These are phyloP conservation scores for Claviceps citrina DNA, from an alignment of 2,329 filamentous ascomycete genomes.

Conservation along the genomic window DNA sequence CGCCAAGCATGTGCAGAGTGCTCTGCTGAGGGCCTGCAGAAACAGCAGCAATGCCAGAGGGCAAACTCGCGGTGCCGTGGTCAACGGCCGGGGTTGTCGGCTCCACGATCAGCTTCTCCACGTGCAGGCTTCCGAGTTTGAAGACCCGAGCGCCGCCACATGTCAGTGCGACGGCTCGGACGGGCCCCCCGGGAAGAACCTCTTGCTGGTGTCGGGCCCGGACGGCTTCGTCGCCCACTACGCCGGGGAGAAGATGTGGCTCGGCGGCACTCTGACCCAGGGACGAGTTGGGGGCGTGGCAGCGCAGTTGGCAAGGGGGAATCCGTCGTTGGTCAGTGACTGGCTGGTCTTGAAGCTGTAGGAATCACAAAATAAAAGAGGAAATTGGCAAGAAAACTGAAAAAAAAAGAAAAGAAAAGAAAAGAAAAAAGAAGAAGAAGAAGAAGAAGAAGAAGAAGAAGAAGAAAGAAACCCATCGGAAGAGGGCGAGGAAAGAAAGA, in stretches of 20 bases:
- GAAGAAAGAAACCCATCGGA: too few species aligned
- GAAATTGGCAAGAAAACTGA: background rate
- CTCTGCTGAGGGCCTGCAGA: constrained; percentile 14
- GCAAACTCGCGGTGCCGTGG: background rate
- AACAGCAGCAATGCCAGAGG: too few species aligned
- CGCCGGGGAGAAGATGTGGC: constrained; percentile 67
- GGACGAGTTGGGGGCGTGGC: constrained; percentile 58
- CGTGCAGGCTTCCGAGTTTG: constrained; percentile 17
- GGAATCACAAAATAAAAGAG: background rate
- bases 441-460: background rate
- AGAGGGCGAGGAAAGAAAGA: too few species aligned
- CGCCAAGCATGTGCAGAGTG: constrained; percentile 29
- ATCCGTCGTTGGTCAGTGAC: constrained; percentile 20
- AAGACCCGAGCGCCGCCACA: constrained; percentile 10
- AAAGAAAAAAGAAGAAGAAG: background rate
- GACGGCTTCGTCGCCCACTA: constrained; percentile 75
- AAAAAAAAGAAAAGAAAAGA: background rate
- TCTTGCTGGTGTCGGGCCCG: constrained; percentile 79
- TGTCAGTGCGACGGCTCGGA: constrained; percentile 13
- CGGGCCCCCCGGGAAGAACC: constrained; percentile 32
- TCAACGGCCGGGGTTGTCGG: constrained; percentile 10
- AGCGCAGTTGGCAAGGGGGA: constrained; percentile 38
- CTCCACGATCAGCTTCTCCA: constrained; percentile 19
- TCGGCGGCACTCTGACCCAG: constrained; percentile 55
- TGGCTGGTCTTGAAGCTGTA: constrained; percentile 41